Base-by-base conservation (phyloP, 2,329 filamentous ascomycete species). In the Aureobasidium namibiae region DNA sequence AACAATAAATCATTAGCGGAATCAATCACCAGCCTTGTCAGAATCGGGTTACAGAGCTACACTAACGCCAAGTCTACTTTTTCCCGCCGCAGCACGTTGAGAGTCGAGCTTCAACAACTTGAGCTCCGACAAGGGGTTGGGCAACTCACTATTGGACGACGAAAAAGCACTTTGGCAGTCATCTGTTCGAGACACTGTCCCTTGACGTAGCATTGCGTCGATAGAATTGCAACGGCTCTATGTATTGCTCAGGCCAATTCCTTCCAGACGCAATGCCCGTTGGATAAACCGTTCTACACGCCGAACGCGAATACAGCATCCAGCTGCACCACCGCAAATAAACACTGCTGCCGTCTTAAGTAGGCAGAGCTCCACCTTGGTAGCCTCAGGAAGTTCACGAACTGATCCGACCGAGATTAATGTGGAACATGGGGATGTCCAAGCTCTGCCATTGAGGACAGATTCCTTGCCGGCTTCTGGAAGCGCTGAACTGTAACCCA, bases 351-450 rank as follows among this genome's bases (percentile, higher is more conserved):
- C 41, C 24, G 52, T 45, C 39, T 36, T 45, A 26, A 45, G 26
- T 45, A 41, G 29, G 31, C n/a, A 54, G 26, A 54, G 50, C 50
- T 54, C 50, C 50, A 54, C 50, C 50, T 54, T 41, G 36, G 48
- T 42, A 54, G 24, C 23, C 50, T 54, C 50, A 42, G 24, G 50
- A 54, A 54, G 50, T 54, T 36, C 52, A 33, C 52, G 52, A 56
- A 56, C 52, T 44, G 52, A 41, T 56, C 52, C 38, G 52, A 56
- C 52, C 52, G 52, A 56, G 52, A 56, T 56, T 56, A 45, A 56
- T 45, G 39, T 56, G 52, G 52, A 56, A 56, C 52, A 56, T 45
- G 52, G 52, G 54, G 54, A 46, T 57, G 54, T 57, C 54, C 42
- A 48, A 48, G 54, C 54, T 29, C 42, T 45, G 39, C 26, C 18